Percentiles rank a stretch among this genome's conserved stretches.
phyloP scores from a whole-genome alignment of 345 rosid species.

The Melastoma malabathricum region DNA sequence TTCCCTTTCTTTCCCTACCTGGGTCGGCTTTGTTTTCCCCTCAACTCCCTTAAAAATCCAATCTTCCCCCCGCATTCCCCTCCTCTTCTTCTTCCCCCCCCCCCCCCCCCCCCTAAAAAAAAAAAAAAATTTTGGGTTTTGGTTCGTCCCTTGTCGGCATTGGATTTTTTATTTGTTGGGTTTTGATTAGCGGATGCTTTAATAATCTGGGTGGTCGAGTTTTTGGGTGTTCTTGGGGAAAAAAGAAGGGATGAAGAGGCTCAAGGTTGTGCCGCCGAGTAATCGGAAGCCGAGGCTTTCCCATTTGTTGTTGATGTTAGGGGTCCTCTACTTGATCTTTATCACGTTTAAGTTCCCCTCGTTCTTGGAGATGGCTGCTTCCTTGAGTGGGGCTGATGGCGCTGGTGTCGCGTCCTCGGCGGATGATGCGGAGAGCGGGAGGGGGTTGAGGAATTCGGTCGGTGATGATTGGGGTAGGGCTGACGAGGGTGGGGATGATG shows the following conservation, averaged over 20 bases:
- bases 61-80: neutral
- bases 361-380: slow-evolving; percentile 53
- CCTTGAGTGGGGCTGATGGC: slow-evolving; percentile 60
- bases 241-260: slow-evolving; percentile 55
- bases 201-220: too few relatives aligned
- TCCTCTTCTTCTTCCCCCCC: too few relatives aligned
- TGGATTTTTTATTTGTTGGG: too few relatives aligned
- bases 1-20: neutral
- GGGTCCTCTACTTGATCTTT: slow-evolving; percentile 58
- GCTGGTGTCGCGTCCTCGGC: slow-evolving; percentile 32
- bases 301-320: slow-evolving; percentile 55
- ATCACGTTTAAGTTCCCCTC: slow-evolving; percentile 71
- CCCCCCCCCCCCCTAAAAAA: too few relatives aligned
- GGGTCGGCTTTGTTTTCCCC: neutral
- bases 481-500: slow-evolving; percentile 17
- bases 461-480: slow-evolving; percentile 44
- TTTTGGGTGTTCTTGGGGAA: too few relatives aligned
- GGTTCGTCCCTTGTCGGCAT: too few relatives aligned
- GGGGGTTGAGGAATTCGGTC: slow-evolving; percentile 39
- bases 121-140: too few relatives aligned
- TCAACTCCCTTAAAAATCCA: neutral
- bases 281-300: slow-evolving; percentile 66
- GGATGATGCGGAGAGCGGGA: slow-evolving; percentile 31
- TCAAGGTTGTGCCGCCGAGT: slow-evolving; percentile 42
- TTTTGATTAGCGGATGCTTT: too few relatives aligned